A percentile compares a stretch with the other conserved stretches of the same genome.
Conservation (phyloP, 768 basidiomycete genomes). For the Lactarius hengduanensis region DNA sequence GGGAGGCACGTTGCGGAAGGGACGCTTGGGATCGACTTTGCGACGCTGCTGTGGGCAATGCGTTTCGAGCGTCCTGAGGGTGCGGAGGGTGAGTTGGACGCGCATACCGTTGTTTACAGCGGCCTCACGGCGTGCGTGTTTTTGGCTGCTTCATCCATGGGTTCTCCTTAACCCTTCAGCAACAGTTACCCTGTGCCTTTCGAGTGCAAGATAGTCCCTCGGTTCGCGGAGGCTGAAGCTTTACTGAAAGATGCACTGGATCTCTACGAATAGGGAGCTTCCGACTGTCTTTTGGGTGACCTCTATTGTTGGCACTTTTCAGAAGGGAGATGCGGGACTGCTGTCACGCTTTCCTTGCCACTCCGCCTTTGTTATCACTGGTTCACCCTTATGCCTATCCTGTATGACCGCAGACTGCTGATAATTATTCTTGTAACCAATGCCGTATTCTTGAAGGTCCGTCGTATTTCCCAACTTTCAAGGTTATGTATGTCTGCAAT, state of each 20-base stretch:
- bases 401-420: not conserved
- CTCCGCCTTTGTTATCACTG: not conserved
- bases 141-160: not conserved
- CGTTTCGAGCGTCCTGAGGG: not conserved
- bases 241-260: slow-evolving; percentile 1
- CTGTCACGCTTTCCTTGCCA: not conserved
- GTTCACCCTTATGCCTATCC: not conserved
- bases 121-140: not conserved
- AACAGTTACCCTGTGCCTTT: slow-evolving; percentile 1
- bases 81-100: not conserved
- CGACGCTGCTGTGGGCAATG: slow-evolving; percentile 1
- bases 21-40: slow-evolving; percentile 1
- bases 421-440: not conserved
- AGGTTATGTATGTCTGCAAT: too few relatives aligned
- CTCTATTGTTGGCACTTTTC: not conserved
- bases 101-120: not conserved
- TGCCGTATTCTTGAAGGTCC: not conserved
- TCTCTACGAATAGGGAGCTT: not conserved
- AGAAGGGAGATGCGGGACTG: not conserved
- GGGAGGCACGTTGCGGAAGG: not conserved
- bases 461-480: too few relatives aligned
- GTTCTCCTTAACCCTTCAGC: not conserved
- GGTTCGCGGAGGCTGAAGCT: slow-evolving; percentile 1
- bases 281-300: not conserved
- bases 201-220: not conserved